Evolutionary conservation across 2,329 filamentous ascomycete species (phyloP).

Genomic region (Alternaria consortialis): DNA sequence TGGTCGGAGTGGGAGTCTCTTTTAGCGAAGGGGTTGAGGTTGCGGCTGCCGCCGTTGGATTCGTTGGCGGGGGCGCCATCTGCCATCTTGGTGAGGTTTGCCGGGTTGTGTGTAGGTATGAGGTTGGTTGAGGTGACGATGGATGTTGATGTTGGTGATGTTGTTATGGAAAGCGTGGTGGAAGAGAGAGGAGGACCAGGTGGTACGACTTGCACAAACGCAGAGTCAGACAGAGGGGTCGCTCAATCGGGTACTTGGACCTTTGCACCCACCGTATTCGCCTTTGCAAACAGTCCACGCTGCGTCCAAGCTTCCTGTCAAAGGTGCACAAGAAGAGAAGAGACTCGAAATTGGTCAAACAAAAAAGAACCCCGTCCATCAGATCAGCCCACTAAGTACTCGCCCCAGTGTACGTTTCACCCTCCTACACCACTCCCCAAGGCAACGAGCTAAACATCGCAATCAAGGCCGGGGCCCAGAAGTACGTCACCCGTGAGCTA

Average conservation of each 20-base stretch:
- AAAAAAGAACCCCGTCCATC: background rate
- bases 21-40: slow-evolving; percentile 76
- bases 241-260: slow-evolving; percentile 1
- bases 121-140: background rate
- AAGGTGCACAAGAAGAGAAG: background rate
- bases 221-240: background rate
- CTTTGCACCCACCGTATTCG: background rate
- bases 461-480: slow-evolving; percentile 7
- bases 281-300: background rate
- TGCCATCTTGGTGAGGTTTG: slow-evolving; percentile 15
- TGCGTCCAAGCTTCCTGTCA: slow-evolving; percentile 3
- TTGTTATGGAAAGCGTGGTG: background rate
- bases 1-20: slow-evolving; percentile 70
- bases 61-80: slow-evolving; percentile 10
- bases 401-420: background rate
- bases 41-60: slow-evolving; percentile 60
- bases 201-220: background rate
- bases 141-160: background rate
- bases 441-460: background rate
- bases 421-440: background rate
- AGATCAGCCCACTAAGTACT: slow-evolving; percentile 4
- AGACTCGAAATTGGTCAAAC: background rate
- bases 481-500: slow-evolving; percentile 12
- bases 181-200: background rate
- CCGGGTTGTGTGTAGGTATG: background rate